These are phyloP conservation scores for Eucalyptus regnans DNA, from an alignment of 345 rosid genomes.

Conservation along the genomic window DNA sequence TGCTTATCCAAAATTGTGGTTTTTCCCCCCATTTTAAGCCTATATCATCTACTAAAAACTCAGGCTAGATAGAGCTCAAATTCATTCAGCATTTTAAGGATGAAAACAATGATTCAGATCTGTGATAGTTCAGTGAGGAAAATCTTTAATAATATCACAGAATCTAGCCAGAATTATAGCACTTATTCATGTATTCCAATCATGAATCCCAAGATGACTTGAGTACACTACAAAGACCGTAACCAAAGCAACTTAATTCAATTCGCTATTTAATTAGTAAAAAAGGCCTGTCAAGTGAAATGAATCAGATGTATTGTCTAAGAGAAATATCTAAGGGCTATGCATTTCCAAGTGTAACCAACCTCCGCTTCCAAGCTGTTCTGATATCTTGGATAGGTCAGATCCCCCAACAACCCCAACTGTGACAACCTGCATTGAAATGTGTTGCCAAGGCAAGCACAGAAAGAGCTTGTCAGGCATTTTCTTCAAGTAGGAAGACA, in stretches of 20 bases:
- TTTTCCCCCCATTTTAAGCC: background rate
- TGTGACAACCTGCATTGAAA: constrained; percentile 49
- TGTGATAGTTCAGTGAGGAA: background rate
- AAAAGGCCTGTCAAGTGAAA: background rate
- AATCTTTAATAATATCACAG: background rate
- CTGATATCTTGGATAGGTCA: constrained; percentile 77
- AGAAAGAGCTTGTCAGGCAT: background rate
- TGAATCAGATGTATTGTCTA: background rate
- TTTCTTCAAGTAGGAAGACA: background rate
- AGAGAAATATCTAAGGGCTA: background rate
- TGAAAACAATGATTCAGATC: background rate
- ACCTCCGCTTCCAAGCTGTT: constrained; percentile 93
- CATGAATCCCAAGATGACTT: background rate
- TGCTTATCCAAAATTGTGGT: background rate
- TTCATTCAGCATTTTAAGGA: background rate
- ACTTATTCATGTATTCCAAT: background rate
- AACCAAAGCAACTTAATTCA: background rate
- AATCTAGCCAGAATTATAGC: background rate
- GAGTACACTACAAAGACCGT: background rate
- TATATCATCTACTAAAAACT: background rate
- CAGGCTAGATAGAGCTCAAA: background rate
- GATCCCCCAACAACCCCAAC: constrained; percentile 98
- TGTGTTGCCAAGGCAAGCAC: background rate
- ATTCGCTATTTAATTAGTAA: background rate
- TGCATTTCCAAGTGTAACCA: background rate